phyloP scores from a whole-genome alignment of 2,329 filamentous ascomycete genomes.

The Cordyceps farinosa region DNA sequence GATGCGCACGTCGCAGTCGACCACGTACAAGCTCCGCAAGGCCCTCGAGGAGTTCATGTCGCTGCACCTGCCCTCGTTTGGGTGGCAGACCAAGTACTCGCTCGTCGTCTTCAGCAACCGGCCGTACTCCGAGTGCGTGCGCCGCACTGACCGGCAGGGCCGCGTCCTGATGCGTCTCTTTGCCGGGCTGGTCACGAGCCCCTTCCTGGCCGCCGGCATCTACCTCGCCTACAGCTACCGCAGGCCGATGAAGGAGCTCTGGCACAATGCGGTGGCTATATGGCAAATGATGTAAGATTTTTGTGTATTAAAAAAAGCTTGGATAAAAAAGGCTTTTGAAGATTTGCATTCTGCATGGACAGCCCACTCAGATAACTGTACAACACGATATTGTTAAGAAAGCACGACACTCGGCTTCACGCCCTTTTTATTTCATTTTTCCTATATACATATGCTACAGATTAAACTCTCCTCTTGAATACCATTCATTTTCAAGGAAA shows the following conservation, averaged over 20 bases:
- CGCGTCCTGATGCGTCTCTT: constrained; percentile 51
- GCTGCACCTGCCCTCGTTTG: constrained; percentile 69
- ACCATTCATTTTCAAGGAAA: not conserved
- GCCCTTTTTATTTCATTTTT: not conserved
- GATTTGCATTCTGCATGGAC: not conserved
- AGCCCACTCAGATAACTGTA: not conserved
- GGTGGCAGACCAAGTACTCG: constrained; percentile 90
- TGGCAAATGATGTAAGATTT: constrained; percentile 16
- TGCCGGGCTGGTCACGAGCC: constrained; percentile 33
- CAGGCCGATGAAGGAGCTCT: constrained; percentile 10
- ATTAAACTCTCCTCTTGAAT: too few relatives aligned
- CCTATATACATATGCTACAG: too few relatives aligned
- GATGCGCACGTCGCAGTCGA: constrained; percentile 84
- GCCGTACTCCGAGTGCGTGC: constrained; percentile 78
- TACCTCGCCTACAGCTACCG: constrained; percentile 29
- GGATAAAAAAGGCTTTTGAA: too few relatives aligned
- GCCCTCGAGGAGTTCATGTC: constrained; percentile 80
- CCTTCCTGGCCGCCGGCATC: constrained; percentile 27
- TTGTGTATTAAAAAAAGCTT: not conserved
- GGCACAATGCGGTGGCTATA: constrained; percentile 9
- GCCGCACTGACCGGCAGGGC: constrained; percentile 66
- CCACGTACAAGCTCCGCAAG: constrained; percentile 76
- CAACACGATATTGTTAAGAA: not conserved
- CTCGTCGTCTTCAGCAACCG: constrained; percentile 93
- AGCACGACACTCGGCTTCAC: not conserved